Evolutionary conservation across 2,329 filamentous ascomycete species (phyloP).

Genomic region (Diaporthe velutina): DNA sequence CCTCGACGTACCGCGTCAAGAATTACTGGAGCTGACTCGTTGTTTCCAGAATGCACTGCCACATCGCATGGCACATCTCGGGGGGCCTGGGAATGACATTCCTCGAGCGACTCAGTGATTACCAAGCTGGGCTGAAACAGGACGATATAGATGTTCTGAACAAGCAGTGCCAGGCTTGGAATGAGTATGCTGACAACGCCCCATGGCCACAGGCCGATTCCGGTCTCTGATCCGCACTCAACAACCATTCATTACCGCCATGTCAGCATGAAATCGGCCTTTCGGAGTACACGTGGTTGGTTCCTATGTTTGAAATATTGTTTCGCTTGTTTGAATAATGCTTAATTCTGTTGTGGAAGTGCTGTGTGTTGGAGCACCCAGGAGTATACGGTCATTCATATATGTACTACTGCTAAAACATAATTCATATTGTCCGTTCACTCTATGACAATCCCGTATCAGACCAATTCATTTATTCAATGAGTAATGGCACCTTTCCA

Average conservation of each 20-base stretch:
- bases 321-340: background rate
- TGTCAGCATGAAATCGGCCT: background rate
- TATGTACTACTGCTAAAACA: background rate
- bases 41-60: conserved; percentile 35
- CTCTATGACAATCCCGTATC: background rate
- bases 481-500: too few relatives aligned
- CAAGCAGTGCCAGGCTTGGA: conserved; percentile 33
- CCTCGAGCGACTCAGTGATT: conserved; percentile 33
- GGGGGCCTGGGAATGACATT: conserved; percentile 36
- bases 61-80: conserved; percentile 39
- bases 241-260: background rate
- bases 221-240: conserved; percentile 24
- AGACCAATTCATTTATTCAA: background rate
- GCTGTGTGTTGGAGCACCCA: background rate
- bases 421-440: background rate
- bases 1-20: background rate
- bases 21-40: background rate
- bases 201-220: conserved; percentile 34
- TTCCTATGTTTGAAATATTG: background rate
- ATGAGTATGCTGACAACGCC: conserved; percentile 29
- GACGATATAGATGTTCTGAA: conserved; percentile 33
- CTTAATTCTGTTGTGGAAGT: background rate
- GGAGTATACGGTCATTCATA: background rate
- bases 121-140: conserved; percentile 17
- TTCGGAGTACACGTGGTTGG: background rate